Conservation (phyloP, 1,284 basidiomycete genomes). For the Ceratobasidium sp. region DNA sequence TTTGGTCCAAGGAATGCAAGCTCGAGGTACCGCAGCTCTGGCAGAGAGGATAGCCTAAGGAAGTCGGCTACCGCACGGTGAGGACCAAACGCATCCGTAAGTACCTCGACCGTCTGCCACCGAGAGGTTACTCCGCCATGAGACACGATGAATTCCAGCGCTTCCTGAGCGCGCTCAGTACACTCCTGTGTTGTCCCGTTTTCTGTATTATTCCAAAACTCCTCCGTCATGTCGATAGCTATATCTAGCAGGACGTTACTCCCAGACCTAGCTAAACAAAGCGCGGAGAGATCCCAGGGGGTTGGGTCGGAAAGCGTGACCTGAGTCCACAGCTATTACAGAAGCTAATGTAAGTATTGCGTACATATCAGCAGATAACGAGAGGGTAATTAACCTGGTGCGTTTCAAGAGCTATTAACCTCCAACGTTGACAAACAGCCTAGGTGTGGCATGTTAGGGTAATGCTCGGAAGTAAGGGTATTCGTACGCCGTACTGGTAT, state of each 20-base stretch:
- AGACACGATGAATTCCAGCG: conserved; percentile 15
- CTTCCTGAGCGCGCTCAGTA: background rate
- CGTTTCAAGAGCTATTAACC: background rate
- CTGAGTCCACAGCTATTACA: background rate
- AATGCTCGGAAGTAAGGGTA: too few relatives aligned
- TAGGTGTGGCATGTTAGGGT: background rate
- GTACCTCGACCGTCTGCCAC: background rate
- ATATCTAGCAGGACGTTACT: background rate
- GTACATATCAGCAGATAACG: background rate
- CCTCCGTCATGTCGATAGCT: conserved; percentile 8
- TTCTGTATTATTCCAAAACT: background rate
- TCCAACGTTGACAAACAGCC: conserved; percentile 2
- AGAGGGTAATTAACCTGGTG: background rate
- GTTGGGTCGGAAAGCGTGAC: conserved; percentile 16
- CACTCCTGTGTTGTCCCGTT: background rate
- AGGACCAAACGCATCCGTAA: background rate
- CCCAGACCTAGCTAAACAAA: conserved; percentile 17
- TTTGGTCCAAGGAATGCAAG: background rate
- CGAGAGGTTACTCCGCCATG: conserved; percentile 23
- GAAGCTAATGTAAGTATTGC: background rate
- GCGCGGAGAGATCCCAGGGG: conserved; percentile 8
- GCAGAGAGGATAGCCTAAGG: background rate
- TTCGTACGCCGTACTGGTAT: background rate
- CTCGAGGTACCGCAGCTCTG: background rate
- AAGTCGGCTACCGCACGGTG: conserved; percentile 2